A percentile compares a stretch with the other conserved stretches of the same genome.
phyloP scores from a whole-genome alignment of 2,329 filamentous ascomycete genomes.

The Colletotrichum tropicicola region DNA sequence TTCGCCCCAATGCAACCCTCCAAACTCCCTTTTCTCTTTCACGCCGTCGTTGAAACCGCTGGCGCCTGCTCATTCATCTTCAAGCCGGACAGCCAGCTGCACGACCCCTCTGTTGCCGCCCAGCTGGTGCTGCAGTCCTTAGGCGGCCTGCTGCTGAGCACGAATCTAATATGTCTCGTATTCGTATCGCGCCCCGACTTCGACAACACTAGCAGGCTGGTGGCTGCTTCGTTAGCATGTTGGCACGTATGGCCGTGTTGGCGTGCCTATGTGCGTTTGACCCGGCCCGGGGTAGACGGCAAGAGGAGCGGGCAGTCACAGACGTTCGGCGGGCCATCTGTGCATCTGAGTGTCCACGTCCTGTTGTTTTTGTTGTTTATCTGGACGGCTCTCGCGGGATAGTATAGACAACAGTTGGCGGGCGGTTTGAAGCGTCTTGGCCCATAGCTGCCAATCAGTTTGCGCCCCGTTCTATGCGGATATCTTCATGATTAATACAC shows the following conservation, averaged over 20 bases:
- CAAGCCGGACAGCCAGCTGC: slow-evolving; percentile 51
- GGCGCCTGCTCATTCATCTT: slow-evolving; percentile 58
- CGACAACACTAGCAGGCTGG: slow-evolving; percentile 41
- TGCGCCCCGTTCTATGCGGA: slow-evolving; percentile 6
- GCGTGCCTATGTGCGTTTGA: slow-evolving; percentile 49
- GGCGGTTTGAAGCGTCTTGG: not conserved
- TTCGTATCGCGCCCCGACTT: slow-evolving; percentile 42
- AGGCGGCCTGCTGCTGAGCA: slow-evolving; percentile 56
- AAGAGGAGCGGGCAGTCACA: slow-evolving; percentile 27
- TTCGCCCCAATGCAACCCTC: slow-evolving; percentile 32
- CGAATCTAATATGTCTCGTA: slow-evolving; percentile 51
- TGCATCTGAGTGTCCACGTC: slow-evolving; percentile 55
- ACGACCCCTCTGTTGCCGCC: slow-evolving; percentile 47
- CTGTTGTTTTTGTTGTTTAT: slow-evolving; percentile 47
- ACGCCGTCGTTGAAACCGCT: slow-evolving; percentile 48
- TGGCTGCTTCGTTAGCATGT: slow-evolving; percentile 52
- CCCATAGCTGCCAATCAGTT: not conserved
- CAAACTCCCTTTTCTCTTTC: slow-evolving; percentile 46
- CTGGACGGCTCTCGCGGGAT: slow-evolving; percentile 31
- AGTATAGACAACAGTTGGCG: not conserved
- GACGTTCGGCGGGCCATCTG: slow-evolving; percentile 53
- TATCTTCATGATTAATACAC: slow-evolving; percentile 14
- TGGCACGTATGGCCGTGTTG: slow-evolving; percentile 60
- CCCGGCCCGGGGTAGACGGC: slow-evolving; percentile 27
- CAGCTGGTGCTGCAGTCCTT: slow-evolving; percentile 55